Conservation (phyloP, 352 stramenopile genomes). For the Phytophthora pistaciae region DNA sequence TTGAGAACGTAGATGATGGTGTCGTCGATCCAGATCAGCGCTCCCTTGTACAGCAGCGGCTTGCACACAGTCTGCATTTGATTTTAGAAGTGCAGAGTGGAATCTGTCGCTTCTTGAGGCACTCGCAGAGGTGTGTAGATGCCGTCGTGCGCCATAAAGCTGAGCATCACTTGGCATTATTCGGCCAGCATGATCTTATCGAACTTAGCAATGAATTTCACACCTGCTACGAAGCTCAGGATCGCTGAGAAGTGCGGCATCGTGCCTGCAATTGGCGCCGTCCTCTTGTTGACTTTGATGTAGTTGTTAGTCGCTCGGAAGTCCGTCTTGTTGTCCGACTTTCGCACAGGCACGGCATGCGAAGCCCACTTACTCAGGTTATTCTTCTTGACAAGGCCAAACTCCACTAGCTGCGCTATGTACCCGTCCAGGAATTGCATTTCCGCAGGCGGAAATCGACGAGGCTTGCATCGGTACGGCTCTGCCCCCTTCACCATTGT, state of each 20-base stretch:
- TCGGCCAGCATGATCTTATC: conserved; percentile 26
- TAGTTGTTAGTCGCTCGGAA: neutral
- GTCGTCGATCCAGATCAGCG: too few species aligned
- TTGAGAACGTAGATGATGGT: too few species aligned
- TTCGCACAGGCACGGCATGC: conserved; percentile 4
- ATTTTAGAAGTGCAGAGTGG: too few species aligned
- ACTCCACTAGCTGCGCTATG: conserved; percentile 6
- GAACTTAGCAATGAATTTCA: conserved; percentile 28
- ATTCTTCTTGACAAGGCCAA: conserved; percentile 14
- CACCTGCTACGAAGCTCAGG: conserved; percentile 10
- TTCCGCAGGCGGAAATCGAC: conserved; percentile 2
- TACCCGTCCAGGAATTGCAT: conserved; percentile 8
- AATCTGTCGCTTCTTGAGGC: conserved; percentile 15
- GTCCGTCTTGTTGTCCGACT: neutral
- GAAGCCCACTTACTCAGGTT: conserved; percentile 16
- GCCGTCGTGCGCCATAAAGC: conserved; percentile 34
- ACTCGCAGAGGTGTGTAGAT: conserved; percentile 27
- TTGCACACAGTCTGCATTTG: too few species aligned
- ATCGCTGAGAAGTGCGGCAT: neutral
- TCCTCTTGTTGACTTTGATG: neutral
- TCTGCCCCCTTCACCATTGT: conserved; percentile 4
- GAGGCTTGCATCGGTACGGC: conserved; percentile 3
- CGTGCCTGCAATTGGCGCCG: neutral
- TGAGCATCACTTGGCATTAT: conserved; percentile 31
- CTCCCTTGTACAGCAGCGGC: too few species aligned